Evolutionary conservation across 352 stramenopile species (phyloP), one percentile per base, ranked within the genome.

Genomic region (Globisporangium cylindrosporum): DNA sequence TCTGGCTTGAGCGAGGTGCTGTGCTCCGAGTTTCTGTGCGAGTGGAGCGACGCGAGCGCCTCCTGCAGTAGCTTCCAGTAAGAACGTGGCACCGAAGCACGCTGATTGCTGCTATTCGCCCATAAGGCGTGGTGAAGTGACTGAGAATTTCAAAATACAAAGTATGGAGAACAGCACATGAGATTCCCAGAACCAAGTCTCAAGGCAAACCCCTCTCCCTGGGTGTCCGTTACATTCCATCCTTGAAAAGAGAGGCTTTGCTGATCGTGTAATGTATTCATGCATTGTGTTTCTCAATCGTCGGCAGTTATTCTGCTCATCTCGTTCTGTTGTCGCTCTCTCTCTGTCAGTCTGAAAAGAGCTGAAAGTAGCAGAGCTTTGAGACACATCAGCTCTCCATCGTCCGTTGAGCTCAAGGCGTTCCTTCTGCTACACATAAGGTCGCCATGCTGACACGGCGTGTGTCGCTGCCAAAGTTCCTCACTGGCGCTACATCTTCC

Each of bases 381-480:
- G 3, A 5, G 51, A 32, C 27, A 34, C 51, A 20, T 15, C 51
- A 29, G 38, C 38, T 46, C 38, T 18, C 20, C 22, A 36, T 36
- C 32, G 32, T 36, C 32, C 4, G 6, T 9, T 36, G 32, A 36
- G 32, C 32, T 36, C 32, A 10, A 9, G 32, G 10, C 32, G 32
- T 32, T 36, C 32, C 34, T 15, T 4, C 34, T 46, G 14, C 22
- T 3, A 36, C 41, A 10, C 24, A 1, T 4, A 20, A 38, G 10
- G 6, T 32, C 32, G 46, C n/a, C 15, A 70, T 53, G 69, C 34
- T 67, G 34, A 22, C 65, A 38, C 62, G 67, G 20, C 70, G 70
- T 18, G 49, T 71, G 38, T 72, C 69, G 57, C 55, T 76, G 38
- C 32, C 69, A 12, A 77, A 75, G 51, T 34, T 76, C 43, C 61